Evolutionary conservation across 306 rosid genomes (phyloP), one percentile per base, ranked within the genome.

Genomic region (Cucurbita maxima): DNA sequence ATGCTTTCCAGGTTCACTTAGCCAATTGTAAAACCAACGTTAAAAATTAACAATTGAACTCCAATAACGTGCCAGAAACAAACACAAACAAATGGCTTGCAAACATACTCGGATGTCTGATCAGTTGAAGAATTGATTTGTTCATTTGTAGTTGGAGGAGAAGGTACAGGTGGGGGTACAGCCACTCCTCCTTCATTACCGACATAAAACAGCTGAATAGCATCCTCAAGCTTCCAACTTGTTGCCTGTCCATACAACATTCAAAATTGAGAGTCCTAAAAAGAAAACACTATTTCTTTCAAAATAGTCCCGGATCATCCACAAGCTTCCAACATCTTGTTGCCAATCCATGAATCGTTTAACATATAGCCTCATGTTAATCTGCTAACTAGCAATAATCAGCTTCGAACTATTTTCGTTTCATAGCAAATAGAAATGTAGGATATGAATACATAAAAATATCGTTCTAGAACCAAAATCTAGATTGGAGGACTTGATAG

Each of bases 171-270:
- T 0, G 84, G 58, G 10, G 71, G 71, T 40, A 6, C 79, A 20
- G 75, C 60, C 8, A 70, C 67, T 61, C 88, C 95, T 37, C 79
- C 77, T 69, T 95, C 99, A 84, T 66, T 84, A 22, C 92, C 97
- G 72, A 91, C 79, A 81, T 83, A 81, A 64, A 86, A 95, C 60
- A 95, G 81, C 90, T 95, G 99, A 84, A 95, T 85, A 58, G 97
- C 99, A 25, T 95, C 99, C 74, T 95, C 99, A 13, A 95, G 96
- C 62, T 82, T 85, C 99, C 99, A 95, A 76, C 91, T 86, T 5
- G 99, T 95, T 5, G 99, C 99, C 99, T 95, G 74, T 77, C 63
- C 72, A 72, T 13, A 58, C 36, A 81, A 78, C 79, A 76, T 74
- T 41, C 55, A 57, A 47, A 16, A 13, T 6, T 37, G 4, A 55